Base-by-base conservation (phyloP, 345 rosid species). In the Mangifera indica region DNA sequence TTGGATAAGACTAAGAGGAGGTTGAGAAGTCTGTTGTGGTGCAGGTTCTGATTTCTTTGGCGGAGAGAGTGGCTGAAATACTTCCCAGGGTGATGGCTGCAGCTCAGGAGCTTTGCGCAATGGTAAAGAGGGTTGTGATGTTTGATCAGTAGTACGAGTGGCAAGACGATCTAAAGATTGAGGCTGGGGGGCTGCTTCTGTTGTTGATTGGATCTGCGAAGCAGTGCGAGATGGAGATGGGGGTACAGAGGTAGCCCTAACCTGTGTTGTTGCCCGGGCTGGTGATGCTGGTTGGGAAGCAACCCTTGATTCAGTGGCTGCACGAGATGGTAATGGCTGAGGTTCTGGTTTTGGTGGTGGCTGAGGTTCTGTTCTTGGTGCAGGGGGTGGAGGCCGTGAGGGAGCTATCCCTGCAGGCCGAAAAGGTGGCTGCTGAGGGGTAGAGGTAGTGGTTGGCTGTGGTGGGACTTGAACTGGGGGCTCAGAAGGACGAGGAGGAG, bases 381-480 rank as follows among this genome's bases (percentile, higher is more conserved):
- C 54, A 46, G 34, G 77, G 0, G 82, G 69, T 63, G 85, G 53
- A 7, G 76, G 68, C 20, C 26, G 77, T 20, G 32, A 42, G 1
- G 68, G 76, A 48, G 84, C 82, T 53, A 77, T 71, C 34, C 80
- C 89, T 0, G 87, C 69, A 6, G 93, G 83, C 51, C 77, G 81
- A 72, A 85, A 82, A n/a, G 87, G 81, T 9, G 83, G 85, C 25
- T 77, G 81, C 64, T 64, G 87, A 61, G 63, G 2, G 21, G 85
- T 69, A 51, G 40, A 25, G 13, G 65, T 59, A 63, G 72, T 53
- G 10, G 72, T 68, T 25, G 80, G 81, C 58, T 48, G 84, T 45
- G 84, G 20, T 6, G 87, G 79, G 70, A 82, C 71, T 77, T 34
- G 78, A 68, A 64, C 68, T 67, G 67, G 73, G 61, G 59, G 65